Evolutionary conservation across 202 grass and related monocot genomes (phyloP), one percentile per base, ranked within the genome.

Genomic region (Cymbopogon flexuosus): DNA sequence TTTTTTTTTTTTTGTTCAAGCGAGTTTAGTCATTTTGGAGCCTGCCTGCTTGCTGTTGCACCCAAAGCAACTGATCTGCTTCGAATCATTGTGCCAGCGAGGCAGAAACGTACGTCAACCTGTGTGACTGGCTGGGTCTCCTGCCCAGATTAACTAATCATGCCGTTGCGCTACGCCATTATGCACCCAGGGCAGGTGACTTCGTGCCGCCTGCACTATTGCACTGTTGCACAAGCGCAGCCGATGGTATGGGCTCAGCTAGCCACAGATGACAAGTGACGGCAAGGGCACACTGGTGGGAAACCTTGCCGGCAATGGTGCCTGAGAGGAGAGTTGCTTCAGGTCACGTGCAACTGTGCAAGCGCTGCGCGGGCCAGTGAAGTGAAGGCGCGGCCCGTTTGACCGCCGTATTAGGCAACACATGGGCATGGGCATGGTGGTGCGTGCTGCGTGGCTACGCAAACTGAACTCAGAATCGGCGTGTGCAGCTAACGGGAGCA

Each of bases 61-160:
- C 79, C 29, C 73, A 40, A 81, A 62, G 31, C 15, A 75, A 62
- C 72, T 5, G 37, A 70, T 69, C 78, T 37, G 58, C 0, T 65
- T 8, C 9, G 21, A 34, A 83, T 75, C 49, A 75, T 79, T 79
- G 67, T 31, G 68, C 18, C 36, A 57, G 73, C 31, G 33, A 27
- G 27, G 27, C 27, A 2, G 14, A 31, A 64, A 35, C 31, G 27
- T 27, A 27, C 27, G 19, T 19, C 49, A 68, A 88, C 78, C 62
- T 31, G 75, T 19, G 2, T 27, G 27, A 13, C 51, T 68, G 31
- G 41, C 51, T 68, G 31, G 41, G 69, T 79, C 68, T 41, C 68
- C 68, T 83, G 58, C 36, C 11, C 13, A 10, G 68, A 33, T 68
- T 76, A 52, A 70, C 11, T 62, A 81, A 76, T 65, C 51, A 52